Base-by-base conservation (phyloP, 2,329 filamentous ascomycete species). In the Trichoderma afroharzianum region DNA sequence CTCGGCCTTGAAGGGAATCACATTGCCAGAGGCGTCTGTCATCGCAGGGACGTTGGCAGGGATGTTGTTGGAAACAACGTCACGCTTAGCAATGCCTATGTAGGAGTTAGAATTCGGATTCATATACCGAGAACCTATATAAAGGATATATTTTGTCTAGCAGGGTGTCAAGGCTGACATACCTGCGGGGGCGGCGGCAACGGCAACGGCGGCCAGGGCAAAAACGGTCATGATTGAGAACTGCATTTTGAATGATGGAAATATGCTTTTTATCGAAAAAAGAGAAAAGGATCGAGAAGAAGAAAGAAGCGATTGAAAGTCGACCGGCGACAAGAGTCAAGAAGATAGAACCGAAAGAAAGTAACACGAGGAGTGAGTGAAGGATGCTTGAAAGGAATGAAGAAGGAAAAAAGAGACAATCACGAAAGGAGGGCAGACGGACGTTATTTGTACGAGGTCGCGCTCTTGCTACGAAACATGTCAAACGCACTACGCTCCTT, bases 271-370 rank as follows among this genome's bases (percentile, higher is more conserved):
- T 68, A 3, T 53, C 24, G 32, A 43, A 30, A 62, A 59, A n/a
- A 24, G 55, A 15, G 68, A 30, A 24, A 68, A 30, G 33, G 24
- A 15, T 26, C 6, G 15, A 36, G 68, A 72, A 75, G 68, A 74
- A 78, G 73, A 75, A 78, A 63, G 70, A 62, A 69, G 76, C 72
- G 59, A 70, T 63, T 63, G 68, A 76, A 80, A 78, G 85, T 87
- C 85, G 85, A 78, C 85, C 85, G 84, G 85, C 85, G 85, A 87
- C 85, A 78, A 78, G 77, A 74, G 57, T 64, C 68, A 72, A 72
- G 61, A 57, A 63, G 67, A 71, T 62, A 55, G 57, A 71, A 72
- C 67, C 61, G 61, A 67, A 66, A 61, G 57, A 39, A 63, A 62
- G 24, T 50, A 68, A 68, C 39, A 71, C 69, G 72, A 72, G 70